Conservation (phyloP, 2,329 filamentous ascomycete genomes). For the Ceratocystiopsis brevicomis region DNA sequence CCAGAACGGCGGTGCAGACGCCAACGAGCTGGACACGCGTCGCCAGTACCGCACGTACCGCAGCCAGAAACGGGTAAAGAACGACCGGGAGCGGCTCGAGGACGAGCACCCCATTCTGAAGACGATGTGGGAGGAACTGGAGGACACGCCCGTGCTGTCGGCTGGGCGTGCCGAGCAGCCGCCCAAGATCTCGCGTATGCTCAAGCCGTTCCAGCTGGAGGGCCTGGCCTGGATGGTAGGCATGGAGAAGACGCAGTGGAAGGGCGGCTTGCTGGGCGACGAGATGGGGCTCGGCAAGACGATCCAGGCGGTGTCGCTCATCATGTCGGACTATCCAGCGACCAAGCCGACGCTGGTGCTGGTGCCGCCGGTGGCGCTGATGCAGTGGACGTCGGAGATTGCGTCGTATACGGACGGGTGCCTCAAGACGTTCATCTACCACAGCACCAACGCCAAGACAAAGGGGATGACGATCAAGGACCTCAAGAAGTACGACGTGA, state of each 20-base stretch:
- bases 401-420: slow-evolving; percentile 68
- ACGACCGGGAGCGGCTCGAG: slow-evolving; percentile 50
- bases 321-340: slow-evolving; percentile 92
- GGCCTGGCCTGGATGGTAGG: slow-evolving; percentile 86
- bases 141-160: slow-evolving; percentile 47
- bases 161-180: slow-evolving; percentile 50
- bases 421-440: slow-evolving; percentile 77
- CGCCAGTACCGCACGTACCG: slow-evolving; percentile 17
- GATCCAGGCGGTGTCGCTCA: slow-evolving; percentile 89
- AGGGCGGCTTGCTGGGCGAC: slow-evolving; percentile 78
- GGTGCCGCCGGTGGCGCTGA: slow-evolving; percentile 79
- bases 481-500: slow-evolving; percentile 69
- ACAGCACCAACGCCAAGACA: slow-evolving; percentile 67
- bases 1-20: too few species aligned
- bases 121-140: slow-evolving; percentile 70
- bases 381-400: slow-evolving; percentile 86
- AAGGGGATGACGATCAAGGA: slow-evolving; percentile 60
- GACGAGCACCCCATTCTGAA: slow-evolving; percentile 56
- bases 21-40: slow-evolving; percentile 8
- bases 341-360: slow-evolving; percentile 70
- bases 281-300: slow-evolving; percentile 99
- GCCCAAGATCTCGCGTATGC: slow-evolving; percentile 53
- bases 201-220: slow-evolving; percentile 89
- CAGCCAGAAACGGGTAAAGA: slow-evolving; percentile 15
- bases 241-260: slow-evolving; percentile 74